A percentile compares a stretch with the other conserved stretches of the same genome.
Conservation (phyloP, 768 basidiomycete genomes). For the Coprinopsis sp. region DNA sequence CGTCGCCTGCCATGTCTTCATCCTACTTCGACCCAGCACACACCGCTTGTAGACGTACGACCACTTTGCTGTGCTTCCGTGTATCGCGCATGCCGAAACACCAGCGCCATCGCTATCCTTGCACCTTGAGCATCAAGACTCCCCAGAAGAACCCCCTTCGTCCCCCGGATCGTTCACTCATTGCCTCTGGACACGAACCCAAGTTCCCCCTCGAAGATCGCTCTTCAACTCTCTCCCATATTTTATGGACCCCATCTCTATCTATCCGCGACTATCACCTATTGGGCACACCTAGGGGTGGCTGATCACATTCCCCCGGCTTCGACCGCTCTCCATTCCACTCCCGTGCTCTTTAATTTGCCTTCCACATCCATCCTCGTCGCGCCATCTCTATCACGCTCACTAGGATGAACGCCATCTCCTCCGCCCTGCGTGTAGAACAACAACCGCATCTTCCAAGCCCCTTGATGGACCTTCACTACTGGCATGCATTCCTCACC, state of each 20-base stretch:
- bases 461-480: conserved; percentile 9
- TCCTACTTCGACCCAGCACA: conserved; percentile 51
- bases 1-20: conserved; percentile 35
- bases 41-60: conserved; percentile 64
- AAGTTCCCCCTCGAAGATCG: conserved; percentile 11
- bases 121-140: conserved; percentile 23
- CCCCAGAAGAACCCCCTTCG: conserved; percentile 17
- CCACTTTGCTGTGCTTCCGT: conserved; percentile 81
- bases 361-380: conserved; percentile 3
- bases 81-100: conserved; percentile 76
- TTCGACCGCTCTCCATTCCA: background rate
- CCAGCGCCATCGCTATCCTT: conserved; percentile 46
- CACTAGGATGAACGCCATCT: conserved; percentile 9
- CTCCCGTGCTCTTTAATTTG: conserved; percentile 1
- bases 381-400: conserved; percentile 6
- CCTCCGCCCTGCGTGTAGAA: conserved; percentile 8
- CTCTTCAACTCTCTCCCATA: conserved; percentile 25
- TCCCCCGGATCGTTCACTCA: conserved; percentile 13
- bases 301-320: conserved; percentile 8
- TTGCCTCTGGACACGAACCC: conserved; percentile 12
- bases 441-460: conserved; percentile 5
- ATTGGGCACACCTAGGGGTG: background rate
- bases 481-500: conserved; percentile 7
- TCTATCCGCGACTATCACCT: conserved; percentile 11
- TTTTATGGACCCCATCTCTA: conserved; percentile 11